Evolutionary conservation across 1,284 basidiomycete species (phyloP), one percentile per base, ranked within the genome.

Genomic region (Neotropicomus parvogracilis): DNA sequence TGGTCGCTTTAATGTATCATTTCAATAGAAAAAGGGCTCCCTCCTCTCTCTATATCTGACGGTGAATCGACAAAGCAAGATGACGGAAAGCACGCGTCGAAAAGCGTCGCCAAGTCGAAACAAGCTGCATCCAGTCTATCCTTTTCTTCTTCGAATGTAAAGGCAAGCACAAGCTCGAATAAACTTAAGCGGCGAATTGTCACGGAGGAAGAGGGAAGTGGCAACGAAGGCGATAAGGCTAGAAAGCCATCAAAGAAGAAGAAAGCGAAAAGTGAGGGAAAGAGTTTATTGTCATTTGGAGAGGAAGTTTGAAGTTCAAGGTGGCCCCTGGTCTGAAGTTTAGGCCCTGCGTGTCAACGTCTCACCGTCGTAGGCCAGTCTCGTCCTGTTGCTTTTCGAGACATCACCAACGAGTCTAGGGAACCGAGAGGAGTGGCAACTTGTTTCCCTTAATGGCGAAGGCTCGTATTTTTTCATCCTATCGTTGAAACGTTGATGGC

Each of bases 221-320:
- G 64, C 13, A 55, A 59, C 10, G 43, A 56, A 27, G 40, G 36
- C 2, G 40, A 27, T 14, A 62, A 49, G 12, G 50, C 51, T n/a
- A 68, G 64, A 46, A 72, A 70, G 53, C 53, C 44, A 3, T 56
- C 62, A 40, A 78, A 70, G 58, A 75, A 79, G 69, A 78, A 75
- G 55, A 52, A 77, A 76, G 59, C 75, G 73, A 50, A 64, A 66
- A 48, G n/a, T n/a, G n/a, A n/a, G n/a, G 73, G 70, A 54, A 83
- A 80, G 62, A 70, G 72, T 24, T 55, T 81, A 24, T 65, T 85
- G 14, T 84, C 82, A 0, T 85, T 85, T 52, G 79, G 72, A 27
- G 80, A 80, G 52, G 57, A 59, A 29, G 46, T 57, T 39, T 59
- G 45, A 63, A n/a, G 19, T 26, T 46, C 31, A 0, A 17, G 13